Evolutionary conservation across 345 rosid genomes (phyloP).

Genomic region (Pistacia integerrima): DNA sequence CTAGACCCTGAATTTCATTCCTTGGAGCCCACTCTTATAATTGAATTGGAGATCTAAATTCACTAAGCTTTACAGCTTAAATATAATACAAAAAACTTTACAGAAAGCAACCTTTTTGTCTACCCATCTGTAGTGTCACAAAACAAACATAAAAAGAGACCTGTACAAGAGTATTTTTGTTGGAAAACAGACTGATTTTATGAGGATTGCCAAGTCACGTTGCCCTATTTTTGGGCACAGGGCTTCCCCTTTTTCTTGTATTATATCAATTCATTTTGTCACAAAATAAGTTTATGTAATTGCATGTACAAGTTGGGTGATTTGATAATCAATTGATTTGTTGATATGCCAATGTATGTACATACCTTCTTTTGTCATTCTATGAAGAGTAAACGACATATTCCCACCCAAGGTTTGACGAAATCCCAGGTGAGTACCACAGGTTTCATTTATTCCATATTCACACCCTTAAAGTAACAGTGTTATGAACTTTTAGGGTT

Average conservation of each 20-base stretch:
- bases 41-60: conserved; percentile 3
- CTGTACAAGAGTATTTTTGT: background rate
- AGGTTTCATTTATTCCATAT: no score
- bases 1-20: background rate
- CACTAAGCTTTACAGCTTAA: conserved; percentile 5
- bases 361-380: no score
- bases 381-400: no score
- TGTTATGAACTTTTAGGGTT: no score
- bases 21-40: conserved; percentile 6
- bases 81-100: background rate
- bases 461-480: no score
- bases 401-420: no score
- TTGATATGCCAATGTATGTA: no score
- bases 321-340: no score
- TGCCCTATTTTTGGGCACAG: background rate
- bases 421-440: no score
- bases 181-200: background rate
- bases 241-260: background rate
- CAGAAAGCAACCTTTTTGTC: background rate
- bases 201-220: conserved; percentile 8
- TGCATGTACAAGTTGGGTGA: no score
- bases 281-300: no score
- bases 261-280: no score
- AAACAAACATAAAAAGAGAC: background rate
- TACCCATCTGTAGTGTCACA: conserved; percentile 3